Conservation (phyloP, 83 land plant genomes). For the Picea abies region DNA sequence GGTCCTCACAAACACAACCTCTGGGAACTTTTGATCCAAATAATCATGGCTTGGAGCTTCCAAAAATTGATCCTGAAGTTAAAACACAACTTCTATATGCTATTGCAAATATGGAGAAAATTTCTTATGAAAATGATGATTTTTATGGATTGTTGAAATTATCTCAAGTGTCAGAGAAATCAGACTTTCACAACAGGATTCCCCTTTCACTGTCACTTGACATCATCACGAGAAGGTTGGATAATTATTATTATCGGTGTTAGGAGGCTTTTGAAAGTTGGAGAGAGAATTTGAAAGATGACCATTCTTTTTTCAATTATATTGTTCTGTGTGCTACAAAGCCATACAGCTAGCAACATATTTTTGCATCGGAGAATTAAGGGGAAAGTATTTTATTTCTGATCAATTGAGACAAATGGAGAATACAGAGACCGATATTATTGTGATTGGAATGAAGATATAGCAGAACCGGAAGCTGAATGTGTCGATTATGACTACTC, state of each 20-base stretch:
- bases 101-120: constrained; percentile 50
- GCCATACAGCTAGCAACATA: too few relatives aligned
- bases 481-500: too few relatives aligned
- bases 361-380: too few relatives aligned
- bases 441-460: too few relatives aligned
- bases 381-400: too few relatives aligned
- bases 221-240: constrained; percentile 60
- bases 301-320: too few relatives aligned
- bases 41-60: constrained; percentile 50
- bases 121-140: constrained; percentile 37
- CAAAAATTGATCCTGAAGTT: constrained; percentile 45
- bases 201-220: constrained; percentile 81
- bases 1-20: constrained; percentile 62
- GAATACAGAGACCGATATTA: too few relatives aligned
- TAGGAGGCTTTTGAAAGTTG: constrained; percentile 50
- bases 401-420: too few relatives aligned
- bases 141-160: constrained; percentile 55
- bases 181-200: constrained; percentile 74
- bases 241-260: constrained; percentile 73
- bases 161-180: constrained; percentile 46
- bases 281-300: too few relatives aligned
- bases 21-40: constrained; percentile 83
- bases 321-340: too few relatives aligned
- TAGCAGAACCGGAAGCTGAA: too few relatives aligned
- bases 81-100: constrained; percentile 35